Percentiles rank a stretch among this genome's conserved stretches.
Evolutionary conservation across 73 alveolate genomes (phyloP).

Genomic region (Paramecium biaurelia): DNA sequence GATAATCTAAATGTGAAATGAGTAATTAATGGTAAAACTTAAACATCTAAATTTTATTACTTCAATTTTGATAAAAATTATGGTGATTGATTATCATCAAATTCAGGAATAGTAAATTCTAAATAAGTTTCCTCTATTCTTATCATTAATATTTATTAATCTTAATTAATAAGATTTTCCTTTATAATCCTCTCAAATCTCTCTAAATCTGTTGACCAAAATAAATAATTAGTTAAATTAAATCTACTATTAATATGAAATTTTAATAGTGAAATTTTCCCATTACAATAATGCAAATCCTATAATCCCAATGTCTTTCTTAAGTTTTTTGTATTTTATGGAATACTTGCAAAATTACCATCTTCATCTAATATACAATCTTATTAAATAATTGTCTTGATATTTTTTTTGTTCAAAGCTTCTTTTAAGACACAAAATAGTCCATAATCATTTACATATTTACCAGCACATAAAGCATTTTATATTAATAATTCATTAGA

Average conservation of each 20-base stretch:
- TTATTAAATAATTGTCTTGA: background rate
- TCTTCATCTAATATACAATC: slow-evolving; percentile 13
- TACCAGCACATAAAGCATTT: slow-evolving; percentile 29
- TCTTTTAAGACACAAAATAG: slow-evolving; percentile 12
- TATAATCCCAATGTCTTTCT: background rate
- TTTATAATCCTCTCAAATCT: background rate
- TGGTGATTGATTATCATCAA: background rate
- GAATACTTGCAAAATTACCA: background rate
- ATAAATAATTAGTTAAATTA: background rate
- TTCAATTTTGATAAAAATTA: background rate
- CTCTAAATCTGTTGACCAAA: background rate
- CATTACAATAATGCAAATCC: slow-evolving; percentile 4
- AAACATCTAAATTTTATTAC: background rate
- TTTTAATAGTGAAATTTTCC: background rate
- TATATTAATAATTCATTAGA: slow-evolving; percentile 15
- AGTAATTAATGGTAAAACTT: slow-evolving; percentile 9
- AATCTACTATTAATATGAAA: background rate
- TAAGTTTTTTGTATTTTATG: background rate
- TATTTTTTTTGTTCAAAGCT: background rate
- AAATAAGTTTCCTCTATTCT: background rate
- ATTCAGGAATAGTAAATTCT: slow-evolving; percentile 42
- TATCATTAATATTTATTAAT: background rate
- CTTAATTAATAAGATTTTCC: background rate
- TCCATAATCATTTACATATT: slow-evolving; percentile 32
- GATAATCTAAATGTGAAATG: slow-evolving; percentile 11